Base-by-base conservation (phyloP, 768 basidiomycete genomes). In the Trichaptum fuscoviolaceum region DNA sequence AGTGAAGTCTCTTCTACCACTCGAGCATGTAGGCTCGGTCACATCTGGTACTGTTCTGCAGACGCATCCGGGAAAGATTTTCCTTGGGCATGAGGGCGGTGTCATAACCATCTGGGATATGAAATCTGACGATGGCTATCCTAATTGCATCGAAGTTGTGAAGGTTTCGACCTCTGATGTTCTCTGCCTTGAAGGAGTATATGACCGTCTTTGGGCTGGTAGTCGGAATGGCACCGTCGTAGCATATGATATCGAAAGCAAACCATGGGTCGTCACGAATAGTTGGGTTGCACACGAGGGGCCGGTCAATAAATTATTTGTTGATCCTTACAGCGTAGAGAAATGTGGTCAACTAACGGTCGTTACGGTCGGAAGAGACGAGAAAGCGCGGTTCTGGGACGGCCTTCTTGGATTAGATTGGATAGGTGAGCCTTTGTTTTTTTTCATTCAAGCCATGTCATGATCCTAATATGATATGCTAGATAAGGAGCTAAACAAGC, bases 11-110 rank as follows among this genome's bases (percentile, higher is more conserved):
- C 73, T 91, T 15, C 72, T 86, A 58, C 89, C 91, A 1, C 82
- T 80, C 0, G 90, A 92, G 58, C 85, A 87, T 64, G 85, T 92
- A 6, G 96, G 96, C 0, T 83, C 92, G 1, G 91, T 98, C 23
- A 93, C 92, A 0, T 86, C 88, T 35, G 93, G 90, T 0, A 87
- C 95, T 0, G 79, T 92, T 35, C 75, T 98, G 7, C 89, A 92
- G 0, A 84, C 87, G 0, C 80, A 85, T 23, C 88, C 88, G 0
- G 81, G 84, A 1, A 76, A 80, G 30, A 90, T 93, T 52, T 97
- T 89, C 71, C 79, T 99, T 35, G 95, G 92, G 0, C 96, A 99
- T 71, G 96, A 99, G 75, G 95, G 91, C 57, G 96, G 96, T 0
- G 88, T 83, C 72, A 82, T 99, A 68, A 90, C 89, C 1, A 79